Base-by-base conservation (phyloP, 2,329 filamentous ascomycete genomes). In the Alternaria longipes region DNA sequence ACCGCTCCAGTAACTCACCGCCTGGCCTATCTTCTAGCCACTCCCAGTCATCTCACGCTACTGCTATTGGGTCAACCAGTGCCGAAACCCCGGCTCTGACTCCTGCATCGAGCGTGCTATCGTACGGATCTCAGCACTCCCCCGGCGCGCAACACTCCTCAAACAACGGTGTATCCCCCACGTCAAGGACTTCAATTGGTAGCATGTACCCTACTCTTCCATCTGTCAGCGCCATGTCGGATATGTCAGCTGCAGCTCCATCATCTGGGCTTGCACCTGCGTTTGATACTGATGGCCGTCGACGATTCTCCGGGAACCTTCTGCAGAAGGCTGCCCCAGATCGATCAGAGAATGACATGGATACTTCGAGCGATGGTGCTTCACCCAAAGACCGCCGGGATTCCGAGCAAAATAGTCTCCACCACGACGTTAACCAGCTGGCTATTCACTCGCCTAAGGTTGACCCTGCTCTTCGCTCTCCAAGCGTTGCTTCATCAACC, bases 51-150 rank as follows among this genome's bases (percentile, higher is more conserved):
- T 90, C 88, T 26, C 89, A 89, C 20, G 74, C 75, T 11, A 79
- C 81, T 26, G 76, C 79, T 5, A 78, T 75, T 71, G 75, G 74
- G 36, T 74, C 77, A 2, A 81, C 59, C 73, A 80, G 62, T 68
- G 80, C 68, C 41, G 90, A 91, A 63, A 94, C 91, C 14, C 91
- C 91, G 9, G 91, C 90, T 9, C 85, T 93, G 65, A 94, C 91
- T 3, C 91, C 91, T 8, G 89, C 91, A 0, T 91, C 90, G 11
- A 92, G 89, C 76, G 86, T 88, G 56, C 84, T 92, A 74, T 93
- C 91, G 0, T 93, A 93, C 80, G 89, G 88, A 40, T 92, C 91
- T 11, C 89, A 89, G 49, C 90, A 93, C 76, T 94, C 91, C 7
- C 91, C 91, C 66, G 88, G 89, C 28, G 92, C 90, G n/a, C 84